Base-by-base conservation (phyloP, 2,329 filamentous ascomycete genomes). In the Fusarium nodosum region DNA sequence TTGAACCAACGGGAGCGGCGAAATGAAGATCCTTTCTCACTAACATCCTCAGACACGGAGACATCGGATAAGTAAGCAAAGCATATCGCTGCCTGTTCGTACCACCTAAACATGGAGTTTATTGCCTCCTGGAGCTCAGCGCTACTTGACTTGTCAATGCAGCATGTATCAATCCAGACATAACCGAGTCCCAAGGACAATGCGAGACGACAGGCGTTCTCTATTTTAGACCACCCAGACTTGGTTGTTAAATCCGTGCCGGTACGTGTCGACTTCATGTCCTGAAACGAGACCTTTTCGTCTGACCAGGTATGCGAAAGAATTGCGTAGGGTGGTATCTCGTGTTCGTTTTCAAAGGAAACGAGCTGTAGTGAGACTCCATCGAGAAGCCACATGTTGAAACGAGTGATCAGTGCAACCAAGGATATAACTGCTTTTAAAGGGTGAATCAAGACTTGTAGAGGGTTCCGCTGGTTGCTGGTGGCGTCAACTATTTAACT, bases 391-490 rank as follows among this genome's bases (percentile, higher is more conserved):
- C 39, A 24, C 39, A 42, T 42, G 22, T 8, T 42, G 20, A 1
- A 9, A 24, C 20, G 0, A 3, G 16, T 24, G 2, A 9, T 24
- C 4, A 24, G 12, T 41, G 7, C 1, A n/a, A n/a, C n/a, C n/a
- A n/a, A n/a, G n/a, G n/a, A n/a, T n/a, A n/a, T n/a, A n/a, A n/a
- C n/a, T n/a, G n/a, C n/a, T n/a, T n/a, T n/a, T n/a, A n/a, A n/a
- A n/a, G n/a, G n/a, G n/a, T 41, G 38, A 24, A 15, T 41, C 20
- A 7, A 24, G 7, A 22, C 36, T 38, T 20, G 1, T 20, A 20
- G 36, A 18, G 3, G 12, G 11, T 11, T 20, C 4, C 16, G 16
- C 4, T 38, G 7, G 15, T 38, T 18, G 20, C 18, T 38, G 34
- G 20, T 38, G 34, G 18, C 16, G 16, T 8, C 18, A 38, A 38